A percentile compares a stretch with the other conserved stretches of the same genome.
Conservation (phyloP, 2,329 filamentous ascomycete genomes). For the Fonsecaea nubica region DNA sequence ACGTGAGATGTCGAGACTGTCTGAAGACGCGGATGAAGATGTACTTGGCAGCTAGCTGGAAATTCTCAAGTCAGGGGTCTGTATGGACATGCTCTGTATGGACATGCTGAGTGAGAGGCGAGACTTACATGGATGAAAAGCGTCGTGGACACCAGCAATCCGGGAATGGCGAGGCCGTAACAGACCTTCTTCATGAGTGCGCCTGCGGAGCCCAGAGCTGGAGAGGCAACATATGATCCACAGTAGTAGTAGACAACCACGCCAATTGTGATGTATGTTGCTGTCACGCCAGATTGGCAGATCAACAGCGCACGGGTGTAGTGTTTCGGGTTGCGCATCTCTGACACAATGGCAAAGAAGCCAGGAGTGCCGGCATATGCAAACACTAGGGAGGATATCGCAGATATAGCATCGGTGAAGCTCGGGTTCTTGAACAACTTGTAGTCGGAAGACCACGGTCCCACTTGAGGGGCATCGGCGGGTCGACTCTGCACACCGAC, state of each 20-base stretch:
- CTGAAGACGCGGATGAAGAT: constrained; percentile 47
- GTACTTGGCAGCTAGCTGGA: constrained; percentile 43
- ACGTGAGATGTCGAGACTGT: constrained; percentile 50
- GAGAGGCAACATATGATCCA: constrained; percentile 44
- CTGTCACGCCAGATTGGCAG: constrained; percentile 44
- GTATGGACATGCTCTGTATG: too few relatives aligned
- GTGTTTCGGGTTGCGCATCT: constrained; percentile 45
- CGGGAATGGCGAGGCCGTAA: constrained; percentile 47
- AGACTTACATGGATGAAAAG: constrained; percentile 44
- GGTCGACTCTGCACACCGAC: constrained; percentile 48
- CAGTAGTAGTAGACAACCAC: constrained; percentile 46
- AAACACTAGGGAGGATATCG: constrained; percentile 47
- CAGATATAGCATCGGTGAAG: constrained; percentile 47
- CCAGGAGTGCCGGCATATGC: constrained; percentile 55
- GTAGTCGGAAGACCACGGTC: constrained; percentile 42
- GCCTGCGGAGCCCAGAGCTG: constrained; percentile 45
- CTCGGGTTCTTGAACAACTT: constrained; percentile 41
- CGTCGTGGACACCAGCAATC: constrained; percentile 48
- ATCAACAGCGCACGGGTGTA: constrained; percentile 50
- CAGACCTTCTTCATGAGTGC: constrained; percentile 43
- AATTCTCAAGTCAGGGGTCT: too few relatives aligned
- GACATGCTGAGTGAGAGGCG: too few relatives aligned
- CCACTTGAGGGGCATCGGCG: constrained; percentile 43
- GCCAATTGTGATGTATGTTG: constrained; percentile 45
- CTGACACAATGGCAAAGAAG: constrained; percentile 47